Percentiles rank a stretch among this genome's conserved stretches.
Evolutionary conservation across 2,329 filamentous ascomycete genomes (phyloP).

Genomic region (Colletotrichum caudatum): DNA sequence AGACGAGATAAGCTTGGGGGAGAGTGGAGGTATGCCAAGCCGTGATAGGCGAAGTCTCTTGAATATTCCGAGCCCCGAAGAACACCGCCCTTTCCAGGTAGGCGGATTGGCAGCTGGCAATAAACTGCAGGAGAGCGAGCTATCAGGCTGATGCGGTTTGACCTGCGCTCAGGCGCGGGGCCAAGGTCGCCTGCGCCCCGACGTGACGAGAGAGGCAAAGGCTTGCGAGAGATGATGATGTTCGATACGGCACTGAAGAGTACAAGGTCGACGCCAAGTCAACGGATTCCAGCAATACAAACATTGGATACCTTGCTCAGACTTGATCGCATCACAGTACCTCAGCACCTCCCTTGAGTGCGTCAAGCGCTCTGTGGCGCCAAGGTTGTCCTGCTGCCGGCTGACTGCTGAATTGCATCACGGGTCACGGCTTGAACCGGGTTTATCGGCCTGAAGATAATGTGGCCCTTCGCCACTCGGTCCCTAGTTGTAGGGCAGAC

Average conservation of each 20-base stretch:
- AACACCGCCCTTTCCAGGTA: too few relatives aligned
- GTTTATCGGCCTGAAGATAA: too few relatives aligned
- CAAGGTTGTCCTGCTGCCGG: not conserved
- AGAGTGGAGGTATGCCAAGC: too few relatives aligned
- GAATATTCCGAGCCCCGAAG: rapidly evolving
- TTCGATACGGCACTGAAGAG: not conserved
- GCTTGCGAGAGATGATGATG: not conserved
- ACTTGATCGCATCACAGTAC: not conserved
- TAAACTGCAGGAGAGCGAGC: not conserved
- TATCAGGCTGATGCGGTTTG: not conserved
- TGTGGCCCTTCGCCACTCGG: not conserved
- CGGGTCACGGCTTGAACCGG: not conserved
- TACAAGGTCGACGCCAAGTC: too few relatives aligned
- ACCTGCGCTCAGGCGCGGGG: too few relatives aligned
- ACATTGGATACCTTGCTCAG: not conserved
- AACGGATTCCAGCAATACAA: too few relatives aligned
- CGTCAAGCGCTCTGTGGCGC: not conserved
- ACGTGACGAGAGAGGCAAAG: too few relatives aligned
- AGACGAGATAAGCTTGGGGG: not conserved
- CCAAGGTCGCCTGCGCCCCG: not conserved
- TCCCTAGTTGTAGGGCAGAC: not conserved
- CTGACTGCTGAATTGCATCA: not conserved
- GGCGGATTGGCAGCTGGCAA: not conserved
- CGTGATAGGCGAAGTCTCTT: too few relatives aligned
- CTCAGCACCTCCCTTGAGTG: too few relatives aligned